Evolutionary conservation across 2,329 filamentous ascomycete genomes (phyloP), one percentile per base, ranked within the genome.

Genomic region (Elsinoe australis): DNA sequence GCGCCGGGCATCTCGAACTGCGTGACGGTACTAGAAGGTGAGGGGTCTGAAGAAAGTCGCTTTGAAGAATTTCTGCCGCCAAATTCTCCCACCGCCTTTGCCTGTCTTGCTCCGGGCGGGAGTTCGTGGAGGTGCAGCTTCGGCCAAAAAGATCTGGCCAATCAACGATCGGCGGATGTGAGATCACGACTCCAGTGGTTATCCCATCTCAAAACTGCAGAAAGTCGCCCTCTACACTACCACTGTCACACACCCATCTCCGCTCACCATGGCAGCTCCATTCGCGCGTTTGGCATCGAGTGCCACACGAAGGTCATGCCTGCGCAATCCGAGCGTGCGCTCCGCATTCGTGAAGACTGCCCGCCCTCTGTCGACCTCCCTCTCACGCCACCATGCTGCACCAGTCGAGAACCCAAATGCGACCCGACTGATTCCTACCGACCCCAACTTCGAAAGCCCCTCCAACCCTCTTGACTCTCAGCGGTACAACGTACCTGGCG

Each of bases 231-330:
- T 55, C 49, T 52, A 31, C 54, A 52, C 53, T 15, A 47, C 35
- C 49, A 49, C 48, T 35, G 15, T 46, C 14, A 26, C 31, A 17
- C 28, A 32, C 31, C 31, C 41, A 41, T 29, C 45, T 57, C 26
- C 39, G 21, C 39, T 44, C 64, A 71, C 67, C 70, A 88, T 88
- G 84, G 76, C 83, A 67, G 75, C 74, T 56, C 75, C 80, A 60
- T 72, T 88, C 64, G 79, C 79, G 70, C 80, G 85, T 68, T 75
- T 88, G 64, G 82, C 82, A 67, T 76, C 80, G 74, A 78, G 75
- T 68, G 75, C 78, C 67, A 81, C 81, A 68, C 58, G 62, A 64
- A 56, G 59, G 59, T 59, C 55, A 56, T 59, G 58, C 62, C 59
- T 69, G 59, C 55, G 51, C 51, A 48, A 51, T 34, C 47, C 51